phyloP scores from a whole-genome alignment of 495 filamentous ascomycete species.

The Penicillium lividum region DNA sequence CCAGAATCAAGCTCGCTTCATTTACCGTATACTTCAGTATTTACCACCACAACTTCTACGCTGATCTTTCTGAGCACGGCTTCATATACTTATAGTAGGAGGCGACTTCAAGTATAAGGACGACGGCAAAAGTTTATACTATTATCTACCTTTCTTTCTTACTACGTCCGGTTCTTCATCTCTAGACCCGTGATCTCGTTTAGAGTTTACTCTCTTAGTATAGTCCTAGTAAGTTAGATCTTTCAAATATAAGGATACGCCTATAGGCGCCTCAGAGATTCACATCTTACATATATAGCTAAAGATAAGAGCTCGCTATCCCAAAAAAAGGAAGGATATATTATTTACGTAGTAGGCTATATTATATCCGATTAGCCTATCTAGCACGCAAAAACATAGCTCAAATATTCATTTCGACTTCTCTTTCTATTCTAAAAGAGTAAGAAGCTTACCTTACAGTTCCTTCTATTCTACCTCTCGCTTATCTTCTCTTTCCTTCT shows the following conservation, averaged over 20 bases:
- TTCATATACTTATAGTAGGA: not conserved
- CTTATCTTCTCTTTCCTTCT: slow-evolving; percentile 7
- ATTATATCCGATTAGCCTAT: not conserved
- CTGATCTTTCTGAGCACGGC: not conserved
- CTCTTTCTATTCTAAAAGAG: not conserved
- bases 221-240: not conserved
- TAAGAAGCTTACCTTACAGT: not conserved
- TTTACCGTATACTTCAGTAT: not conserved
- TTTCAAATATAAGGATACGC: not conserved
- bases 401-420: not conserved
- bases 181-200: too few relatives aligned
- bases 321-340: not conserved
- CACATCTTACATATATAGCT: not conserved
- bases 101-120: not conserved
- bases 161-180: not conserved
- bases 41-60: not conserved
- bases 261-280: not conserved
- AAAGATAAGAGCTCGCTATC: not conserved
- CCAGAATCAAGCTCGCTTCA: not conserved
- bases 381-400: not conserved
- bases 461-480: not conserved
- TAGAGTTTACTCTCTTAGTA: too few relatives aligned
- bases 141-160: not conserved
- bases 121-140: not conserved
- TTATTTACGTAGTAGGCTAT: not conserved